phyloP scores from a whole-genome alignment of 2,329 filamentous ascomycete genomes.

The Sclerotinia subarctica region DNA sequence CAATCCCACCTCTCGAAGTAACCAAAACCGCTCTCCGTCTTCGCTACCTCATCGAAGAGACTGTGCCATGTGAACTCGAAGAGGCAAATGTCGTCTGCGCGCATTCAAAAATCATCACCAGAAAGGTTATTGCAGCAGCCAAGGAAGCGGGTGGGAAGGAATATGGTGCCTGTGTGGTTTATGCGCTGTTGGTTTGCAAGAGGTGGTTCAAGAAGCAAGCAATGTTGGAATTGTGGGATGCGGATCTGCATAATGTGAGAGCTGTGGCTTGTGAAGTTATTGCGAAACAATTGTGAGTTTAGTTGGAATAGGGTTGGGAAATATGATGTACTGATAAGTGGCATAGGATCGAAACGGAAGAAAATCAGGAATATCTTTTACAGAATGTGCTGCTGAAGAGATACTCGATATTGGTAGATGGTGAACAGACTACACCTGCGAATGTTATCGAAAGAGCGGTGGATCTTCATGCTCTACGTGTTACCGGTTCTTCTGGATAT shows the following conservation, averaged over 20 bases:
- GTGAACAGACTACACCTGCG: constrained; percentile 66
- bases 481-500: constrained; percentile 91
- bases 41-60: constrained; percentile 85
- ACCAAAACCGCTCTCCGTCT: constrained; percentile 87
- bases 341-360: constrained; percentile 74
- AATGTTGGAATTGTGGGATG: constrained; percentile 82
- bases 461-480: constrained; percentile 80
- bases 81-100: constrained; percentile 69
- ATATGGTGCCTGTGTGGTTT: constrained; percentile 69
- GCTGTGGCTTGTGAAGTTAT: constrained; percentile 86
- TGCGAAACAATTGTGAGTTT: constrained; percentile 67
- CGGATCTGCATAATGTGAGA: constrained; percentile 74
- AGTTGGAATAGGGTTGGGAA: not conserved
- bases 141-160: constrained; percentile 76
- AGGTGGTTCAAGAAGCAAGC: constrained; percentile 79
- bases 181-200: constrained; percentile 43
- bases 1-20: constrained; percentile 73
- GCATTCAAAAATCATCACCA: constrained; percentile 82
- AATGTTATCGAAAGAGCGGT: constrained; percentile 94
- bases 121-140: constrained; percentile 74
- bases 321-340: constrained; percentile 36
- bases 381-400: constrained; percentile 80
- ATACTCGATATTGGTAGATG: constrained; percentile 76
- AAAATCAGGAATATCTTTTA: constrained; percentile 74
- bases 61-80: constrained; percentile 86